Evolutionary conservation across 805 yeast species (phyloP).

Genomic region (Schizosaccharomyces octosporus): DNA sequence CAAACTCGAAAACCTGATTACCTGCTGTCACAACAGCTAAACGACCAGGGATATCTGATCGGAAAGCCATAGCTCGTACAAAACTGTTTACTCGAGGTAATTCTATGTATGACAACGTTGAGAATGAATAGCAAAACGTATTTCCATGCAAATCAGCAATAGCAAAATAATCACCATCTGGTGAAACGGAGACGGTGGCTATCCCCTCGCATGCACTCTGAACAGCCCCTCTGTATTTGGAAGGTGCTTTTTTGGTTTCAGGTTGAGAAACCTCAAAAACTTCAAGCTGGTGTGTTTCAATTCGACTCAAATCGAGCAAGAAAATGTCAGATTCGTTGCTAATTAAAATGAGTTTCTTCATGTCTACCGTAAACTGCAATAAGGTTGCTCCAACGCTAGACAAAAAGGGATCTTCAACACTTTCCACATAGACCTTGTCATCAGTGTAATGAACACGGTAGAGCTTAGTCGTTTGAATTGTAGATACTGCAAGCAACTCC

Average conservation of each 20-base stretch:
- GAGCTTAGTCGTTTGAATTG: constrained; percentile 40
- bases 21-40: constrained; percentile 37
- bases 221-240: background rate
- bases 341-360: constrained; percentile 24
- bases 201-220: constrained; percentile 1
- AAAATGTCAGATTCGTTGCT: constrained; percentile 40
- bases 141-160: constrained; percentile 41
- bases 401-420: constrained; percentile 21
- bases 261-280: constrained; percentile 13
- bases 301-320: constrained; percentile 15
- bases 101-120: constrained; percentile 13
- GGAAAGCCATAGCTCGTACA: constrained; percentile 38
- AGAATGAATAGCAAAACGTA: constrained; percentile 24
- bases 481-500: constrained; percentile 42
- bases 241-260: background rate
- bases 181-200: constrained; percentile 21
- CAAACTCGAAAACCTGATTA: constrained; percentile 49
- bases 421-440: constrained; percentile 21
- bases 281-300: constrained; percentile 17
- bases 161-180: constrained; percentile 23
- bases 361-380: constrained; percentile 19
- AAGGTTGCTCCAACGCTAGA: constrained; percentile 29
- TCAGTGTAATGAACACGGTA: constrained; percentile 27
- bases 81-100: constrained; percentile 35
- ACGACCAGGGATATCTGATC: constrained; percentile 19